A percentile compares a stretch with the other conserved stretches of the same genome.
phyloP scores from a whole-genome alignment of 2,329 filamentous ascomycete species.

The Penicillium psychrosexuale region DNA sequence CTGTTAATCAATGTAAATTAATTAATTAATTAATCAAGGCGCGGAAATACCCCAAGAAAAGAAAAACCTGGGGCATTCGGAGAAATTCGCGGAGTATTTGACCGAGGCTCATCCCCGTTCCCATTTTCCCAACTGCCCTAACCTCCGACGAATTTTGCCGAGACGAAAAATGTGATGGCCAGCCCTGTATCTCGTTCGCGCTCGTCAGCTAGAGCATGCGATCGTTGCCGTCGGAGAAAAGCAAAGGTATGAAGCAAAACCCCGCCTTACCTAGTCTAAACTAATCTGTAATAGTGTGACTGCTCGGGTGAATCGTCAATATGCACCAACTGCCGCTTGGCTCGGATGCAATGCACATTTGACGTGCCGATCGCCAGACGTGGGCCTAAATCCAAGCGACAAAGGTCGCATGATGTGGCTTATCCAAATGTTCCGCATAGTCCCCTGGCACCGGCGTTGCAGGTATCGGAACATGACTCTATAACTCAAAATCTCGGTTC shows the following conservation, averaged over 20 bases:
- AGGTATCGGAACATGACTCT: background rate
- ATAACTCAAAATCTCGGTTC: background rate
- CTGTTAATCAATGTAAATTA: background rate
- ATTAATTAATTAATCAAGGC: background rate
- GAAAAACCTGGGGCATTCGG: background rate
- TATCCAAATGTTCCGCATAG: background rate
- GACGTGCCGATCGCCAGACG: conserved; percentile 39
- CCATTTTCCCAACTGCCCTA: background rate
- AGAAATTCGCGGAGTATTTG: conserved; percentile 7
- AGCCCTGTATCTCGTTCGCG: background rate
- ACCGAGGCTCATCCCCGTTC: background rate
- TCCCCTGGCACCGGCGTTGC: background rate
- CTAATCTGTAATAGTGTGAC: conserved; percentile 10
- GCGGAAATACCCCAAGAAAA: background rate
- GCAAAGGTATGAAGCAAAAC: conserved; percentile 6
- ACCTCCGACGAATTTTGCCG: conserved; percentile 6
- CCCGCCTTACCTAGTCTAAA: background rate
- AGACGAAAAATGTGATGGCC: conserved; percentile 1
- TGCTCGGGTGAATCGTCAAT: conserved; percentile 3
- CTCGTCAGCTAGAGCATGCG: conserved; percentile 10
- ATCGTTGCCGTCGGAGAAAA: conserved; percentile 17
- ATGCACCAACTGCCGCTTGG: conserved; percentile 30
- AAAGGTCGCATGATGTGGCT: background rate
- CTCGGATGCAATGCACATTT: conserved; percentile 37
- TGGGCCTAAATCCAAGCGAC: conserved; percentile 35